Evolutionary conservation across 2,329 filamentous ascomycete species (phyloP).

Genomic region (Fusarium napiforme): DNA sequence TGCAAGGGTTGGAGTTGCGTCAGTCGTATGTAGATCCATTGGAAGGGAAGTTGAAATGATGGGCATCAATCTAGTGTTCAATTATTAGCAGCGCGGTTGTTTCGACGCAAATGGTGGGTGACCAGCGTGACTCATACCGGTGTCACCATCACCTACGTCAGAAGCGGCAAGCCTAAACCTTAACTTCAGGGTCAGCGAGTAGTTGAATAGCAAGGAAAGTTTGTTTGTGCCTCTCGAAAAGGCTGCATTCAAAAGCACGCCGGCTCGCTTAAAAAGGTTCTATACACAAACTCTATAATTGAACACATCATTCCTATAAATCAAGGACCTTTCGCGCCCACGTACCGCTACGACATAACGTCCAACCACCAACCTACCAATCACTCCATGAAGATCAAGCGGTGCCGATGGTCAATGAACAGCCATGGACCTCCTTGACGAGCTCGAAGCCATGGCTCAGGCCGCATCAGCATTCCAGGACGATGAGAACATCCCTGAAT

Average conservation of each 20-base stretch:
- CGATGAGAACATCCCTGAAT: not conserved
- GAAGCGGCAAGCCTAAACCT: not conserved
- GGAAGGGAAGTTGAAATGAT: not conserved
- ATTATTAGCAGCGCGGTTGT: not conserved
- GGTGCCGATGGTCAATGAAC: fast-evolving
- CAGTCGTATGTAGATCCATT: not conserved
- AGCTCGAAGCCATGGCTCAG: slow-evolving; percentile 3
- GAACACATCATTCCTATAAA: not conserved
- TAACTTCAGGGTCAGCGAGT: not conserved
- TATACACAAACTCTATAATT: not conserved
- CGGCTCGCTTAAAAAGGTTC: no score
- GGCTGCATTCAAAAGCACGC: not conserved
- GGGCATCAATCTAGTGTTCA: not conserved
- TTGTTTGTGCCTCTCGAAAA: fast-evolving
- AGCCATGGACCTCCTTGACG: not conserved
- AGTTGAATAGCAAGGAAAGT: not conserved
- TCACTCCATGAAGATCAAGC: no score
- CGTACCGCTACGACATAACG: not conserved
- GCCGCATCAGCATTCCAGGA: not conserved
- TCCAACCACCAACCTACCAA: not conserved
- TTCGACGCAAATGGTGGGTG: not conserved
- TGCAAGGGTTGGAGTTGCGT: no score
- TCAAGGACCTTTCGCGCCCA: not conserved
- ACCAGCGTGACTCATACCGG: not conserved
- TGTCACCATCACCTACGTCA: not conserved